Evolutionary conservation across 495 filamentous ascomycete genomes (phyloP), one percentile per base, ranked within the genome.

Genomic region (Pseudoneurospora amorphoporcata): DNA sequence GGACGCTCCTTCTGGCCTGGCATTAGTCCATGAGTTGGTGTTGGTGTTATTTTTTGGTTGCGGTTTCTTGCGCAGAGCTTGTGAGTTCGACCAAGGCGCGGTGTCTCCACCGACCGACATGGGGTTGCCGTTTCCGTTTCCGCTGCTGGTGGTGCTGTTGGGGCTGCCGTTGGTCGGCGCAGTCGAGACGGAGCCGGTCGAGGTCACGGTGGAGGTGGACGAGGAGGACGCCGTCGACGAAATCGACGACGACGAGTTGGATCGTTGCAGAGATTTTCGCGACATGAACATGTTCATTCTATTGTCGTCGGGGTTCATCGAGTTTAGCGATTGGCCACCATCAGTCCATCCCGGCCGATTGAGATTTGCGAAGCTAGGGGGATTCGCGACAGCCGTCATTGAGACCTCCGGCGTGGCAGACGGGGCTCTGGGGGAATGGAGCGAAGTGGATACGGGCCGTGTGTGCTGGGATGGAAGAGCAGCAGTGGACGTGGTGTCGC

Each of bases 341-440:
- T 90, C 90, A 90, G 87, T 84, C 89, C 89, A 91, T 89, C 85
- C 84, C 81, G 88, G 83, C 73, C 89, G 85, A 72, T 84, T 88
- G 75, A 84, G 82, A 73, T 85, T 85, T 85, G 94, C 90, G 82
- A 98, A 94, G 83, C 90, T 94, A 82, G 92, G 92, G 74, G 92
- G 94, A 84, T 90, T 92, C 79, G 94, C 95, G 83, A 99, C 95
- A 82, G 95, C 95, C 88, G 95, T 99, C 95, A 99, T 99, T 80
- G 76, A 78, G 79, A 79, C 53, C 53, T 61, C 39, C 77, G 74
- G 73, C 69, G 75, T 74, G 72, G 75, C 73, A 71, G 47, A 72
- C 61, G 40, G 71, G 45, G 38, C 68, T 69, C 75, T 68, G 53
- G 71, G 76, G 78, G 53, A 65, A 65, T 61, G 53, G 53, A 61